A percentile compares a stretch with the other conserved stretches of the same genome.
These are phyloP conservation scores for Tuber indicum DNA, from an alignment of 495 filamentous ascomycete species.

Conservation along the genomic window DNA sequence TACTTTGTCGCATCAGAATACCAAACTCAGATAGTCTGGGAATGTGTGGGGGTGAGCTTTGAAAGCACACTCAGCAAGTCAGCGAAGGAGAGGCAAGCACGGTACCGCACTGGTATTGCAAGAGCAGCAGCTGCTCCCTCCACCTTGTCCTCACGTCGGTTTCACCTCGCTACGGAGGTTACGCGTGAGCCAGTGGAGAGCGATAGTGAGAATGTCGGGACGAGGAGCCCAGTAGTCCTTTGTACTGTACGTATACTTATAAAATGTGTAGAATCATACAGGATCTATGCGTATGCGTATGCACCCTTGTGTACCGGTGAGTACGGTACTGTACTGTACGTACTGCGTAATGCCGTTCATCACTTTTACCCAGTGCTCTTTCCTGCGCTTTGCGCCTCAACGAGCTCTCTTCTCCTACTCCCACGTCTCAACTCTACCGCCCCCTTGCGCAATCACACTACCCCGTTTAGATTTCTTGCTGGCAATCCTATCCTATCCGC, in stretches of 20 bases:
- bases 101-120: neutral
- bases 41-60: constrained; percentile 30
- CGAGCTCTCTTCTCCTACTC: neutral
- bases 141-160: constrained; percentile 25
- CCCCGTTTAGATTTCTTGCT: neutral
- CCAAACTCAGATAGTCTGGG: constrained; percentile 19
- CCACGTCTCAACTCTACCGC: neutral
- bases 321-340: neutral
- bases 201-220: neutral
- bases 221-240: neutral
- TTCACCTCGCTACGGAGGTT: constrained; percentile 31
- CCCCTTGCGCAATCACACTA: neutral
- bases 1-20: constrained; percentile 23
- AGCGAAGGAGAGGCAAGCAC: constrained; percentile 9
- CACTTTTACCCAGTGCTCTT: neutral
- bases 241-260: neutral
- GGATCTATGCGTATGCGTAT: neutral
- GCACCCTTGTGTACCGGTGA: neutral
- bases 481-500: neutral
- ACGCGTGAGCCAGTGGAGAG: constrained; percentile 4
- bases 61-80: constrained; percentile 18
- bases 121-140: neutral
- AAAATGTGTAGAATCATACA: neutral
- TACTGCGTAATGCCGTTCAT: neutral
- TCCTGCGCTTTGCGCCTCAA: neutral